phyloP scores from a whole-genome alignment of 768 basidiomycete species.

The Trametopsis cervina region DNA sequence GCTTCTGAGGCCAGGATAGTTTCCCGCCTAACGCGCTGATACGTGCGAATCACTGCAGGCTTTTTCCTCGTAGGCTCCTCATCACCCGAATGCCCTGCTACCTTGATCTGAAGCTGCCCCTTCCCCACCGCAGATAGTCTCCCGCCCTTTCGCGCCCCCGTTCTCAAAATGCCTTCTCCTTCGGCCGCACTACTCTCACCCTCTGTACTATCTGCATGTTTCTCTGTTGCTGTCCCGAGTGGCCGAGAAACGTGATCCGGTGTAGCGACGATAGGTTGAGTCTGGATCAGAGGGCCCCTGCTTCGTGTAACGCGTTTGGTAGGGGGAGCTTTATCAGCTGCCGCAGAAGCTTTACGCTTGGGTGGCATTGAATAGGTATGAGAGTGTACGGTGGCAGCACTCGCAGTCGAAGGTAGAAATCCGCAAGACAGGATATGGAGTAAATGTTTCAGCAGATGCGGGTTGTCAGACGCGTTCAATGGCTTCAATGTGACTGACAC shows the following conservation, averaged over 20 bases:
- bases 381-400: too few species aligned
- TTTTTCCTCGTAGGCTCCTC: background rate
- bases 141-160: too few species aligned
- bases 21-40: too few species aligned
- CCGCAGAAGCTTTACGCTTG: conserved; percentile 24
- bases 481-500: background rate
- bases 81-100: background rate
- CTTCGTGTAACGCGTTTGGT: conserved; percentile 17
- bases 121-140: background rate
- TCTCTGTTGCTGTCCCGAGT: background rate
- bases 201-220: background rate
- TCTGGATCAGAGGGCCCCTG: background rate
- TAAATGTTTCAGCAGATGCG: too few species aligned
- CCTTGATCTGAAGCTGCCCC: background rate
- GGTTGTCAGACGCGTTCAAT: too few species aligned
- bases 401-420: too few species aligned
- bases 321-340: conserved; percentile 11
- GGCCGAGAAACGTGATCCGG: background rate
- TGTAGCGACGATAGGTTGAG: background rate
- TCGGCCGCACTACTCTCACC: too few species aligned
- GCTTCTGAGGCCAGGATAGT: background rate
- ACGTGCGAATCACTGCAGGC: too few species aligned
- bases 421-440: too few species aligned
- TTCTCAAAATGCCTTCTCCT: background rate
- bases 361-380: conserved; percentile 20